Base-by-base conservation (phyloP, 176 grass and related monocot species). In the Lolium rigidum region DNA sequence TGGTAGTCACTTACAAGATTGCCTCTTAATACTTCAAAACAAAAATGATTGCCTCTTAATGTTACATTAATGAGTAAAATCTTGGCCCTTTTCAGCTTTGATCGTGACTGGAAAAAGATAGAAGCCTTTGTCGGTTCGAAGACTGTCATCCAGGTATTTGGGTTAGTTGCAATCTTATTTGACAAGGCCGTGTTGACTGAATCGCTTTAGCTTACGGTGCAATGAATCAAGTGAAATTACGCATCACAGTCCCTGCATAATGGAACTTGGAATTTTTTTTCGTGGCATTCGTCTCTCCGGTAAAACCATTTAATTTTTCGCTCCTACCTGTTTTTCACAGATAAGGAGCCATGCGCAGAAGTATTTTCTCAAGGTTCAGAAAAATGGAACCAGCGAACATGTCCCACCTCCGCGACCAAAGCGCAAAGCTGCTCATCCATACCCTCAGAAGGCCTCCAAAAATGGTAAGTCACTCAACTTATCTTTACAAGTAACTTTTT, bases 341-440 rank as follows among this genome's bases (percentile, higher is more conserved):
- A 96, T 99, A 90, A 93, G 97, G 73, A 99, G 97, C 81, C 97
- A 99, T 77, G 94, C 94, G 54, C 97, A 99, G 76, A 99, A 99
- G 70, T 99, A 99, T 50, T 96, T 99, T 89, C 52, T 99, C 86
- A 99, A 96, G 82, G 97, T 99, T 88, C 97, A 99, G 87, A 99
- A 99, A 86, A 99, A 91, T 88, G 97, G 97, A 71, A 94, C 97
- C 41, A 89, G 86, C 24, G 97, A 94, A 48, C 97, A 99, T 90
- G 90, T 99, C 21, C 97, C 97, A 24, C 97, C 97, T 85, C 97
- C 97, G 10, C 88, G 97, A 58, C 97, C 97, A 61, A 99, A 99
- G 87, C 94, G 97, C 67, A 99, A 99, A 99, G 94, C 97, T 49
- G 92, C 90, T 62, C 97, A 94, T 91, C 97, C 97, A 51, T 99